Evolutionary conservation across 1,284 basidiomycete species (phyloP).

Genomic region (Rhodotorula sp.): DNA sequence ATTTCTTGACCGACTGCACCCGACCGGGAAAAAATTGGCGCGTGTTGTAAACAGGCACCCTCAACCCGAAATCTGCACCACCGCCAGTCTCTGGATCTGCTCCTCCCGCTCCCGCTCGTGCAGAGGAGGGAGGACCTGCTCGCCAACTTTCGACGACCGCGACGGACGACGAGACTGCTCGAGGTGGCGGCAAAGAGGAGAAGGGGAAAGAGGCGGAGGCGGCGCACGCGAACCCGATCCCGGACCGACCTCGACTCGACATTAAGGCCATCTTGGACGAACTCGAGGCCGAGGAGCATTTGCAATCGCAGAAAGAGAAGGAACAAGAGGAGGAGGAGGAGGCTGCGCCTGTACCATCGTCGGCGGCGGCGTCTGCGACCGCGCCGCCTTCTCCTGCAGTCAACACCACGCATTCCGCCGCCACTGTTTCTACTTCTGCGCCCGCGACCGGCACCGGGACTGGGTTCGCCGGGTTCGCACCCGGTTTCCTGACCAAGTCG

Average conservation of each 20-base stretch:
- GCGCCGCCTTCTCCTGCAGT: not conserved
- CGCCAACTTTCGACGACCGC: not conserved
- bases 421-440: not conserved
- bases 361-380: not conserved
- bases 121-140: too few species aligned
- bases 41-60: too few species aligned
- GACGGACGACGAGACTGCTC: not conserved
- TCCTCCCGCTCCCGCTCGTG: not conserved
- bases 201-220: too few species aligned
- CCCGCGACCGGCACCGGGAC: not conserved
- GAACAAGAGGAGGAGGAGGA: not conserved
- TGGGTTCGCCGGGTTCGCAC: conserved; percentile 25
- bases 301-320: not conserved
- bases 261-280: conserved; percentile 34
- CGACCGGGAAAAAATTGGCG: too few species aligned
- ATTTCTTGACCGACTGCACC: not conserved
- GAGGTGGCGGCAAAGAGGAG: too few species aligned
- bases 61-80: too few species aligned
- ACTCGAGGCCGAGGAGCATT: conserved; percentile 28
- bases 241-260: conserved; percentile 14
- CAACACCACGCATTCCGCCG: too few species aligned
- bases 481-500: conserved; percentile 33
- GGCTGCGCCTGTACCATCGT: not conserved
- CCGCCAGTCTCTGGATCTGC: not conserved
- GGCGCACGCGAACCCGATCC: not conserved